Conservation (phyloP, 139 green algal genomes). For the Pleodorina starrii region DNA sequence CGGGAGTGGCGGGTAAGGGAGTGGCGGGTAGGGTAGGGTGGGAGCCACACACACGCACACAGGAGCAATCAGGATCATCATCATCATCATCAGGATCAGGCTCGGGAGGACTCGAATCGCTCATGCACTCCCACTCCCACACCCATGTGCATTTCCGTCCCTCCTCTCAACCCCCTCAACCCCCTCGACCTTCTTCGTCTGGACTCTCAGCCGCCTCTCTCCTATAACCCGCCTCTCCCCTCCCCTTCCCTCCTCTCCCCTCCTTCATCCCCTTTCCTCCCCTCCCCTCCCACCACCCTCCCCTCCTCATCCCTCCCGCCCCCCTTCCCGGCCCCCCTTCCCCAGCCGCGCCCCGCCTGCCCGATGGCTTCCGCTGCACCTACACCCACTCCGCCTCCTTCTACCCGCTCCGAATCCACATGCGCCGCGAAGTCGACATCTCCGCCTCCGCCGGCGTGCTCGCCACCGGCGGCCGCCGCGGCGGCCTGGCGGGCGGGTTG, state of each 20-base stretch:
- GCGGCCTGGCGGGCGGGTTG: not conserved
- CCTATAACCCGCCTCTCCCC: not conserved
- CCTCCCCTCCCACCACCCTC: not conserved
- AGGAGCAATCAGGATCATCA: too few relatives aligned
- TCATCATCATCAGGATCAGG: too few relatives aligned
- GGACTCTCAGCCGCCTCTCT: not conserved
- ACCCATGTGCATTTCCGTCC: not conserved
- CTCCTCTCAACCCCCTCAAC: not conserved
- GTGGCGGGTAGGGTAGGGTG: too few relatives aligned
- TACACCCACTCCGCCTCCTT: conserved; percentile 62
- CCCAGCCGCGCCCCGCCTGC: conserved; percentile 54
- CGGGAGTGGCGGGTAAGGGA: conserved; percentile 42
- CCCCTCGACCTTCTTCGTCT: not conserved
- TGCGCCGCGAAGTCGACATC: conserved; percentile 70
- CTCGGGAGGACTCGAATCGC: too few relatives aligned
- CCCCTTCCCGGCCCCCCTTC: not conserved
- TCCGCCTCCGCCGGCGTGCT: conserved; percentile 16
- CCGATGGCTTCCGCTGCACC: conserved; percentile 75
- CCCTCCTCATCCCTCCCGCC: not conserved
- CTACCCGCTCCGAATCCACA: conserved; percentile 66
- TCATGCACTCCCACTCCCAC: not conserved
- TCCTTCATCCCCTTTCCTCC: not conserved
- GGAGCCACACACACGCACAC: too few relatives aligned
- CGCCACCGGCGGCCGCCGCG: conserved; percentile 60
- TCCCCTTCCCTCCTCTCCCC: not conserved